Evolutionary conservation across 163 green algal genomes (phyloP), one percentile per base, ranked within the genome.

Genomic region (Scenedesmus sp.): DNA sequence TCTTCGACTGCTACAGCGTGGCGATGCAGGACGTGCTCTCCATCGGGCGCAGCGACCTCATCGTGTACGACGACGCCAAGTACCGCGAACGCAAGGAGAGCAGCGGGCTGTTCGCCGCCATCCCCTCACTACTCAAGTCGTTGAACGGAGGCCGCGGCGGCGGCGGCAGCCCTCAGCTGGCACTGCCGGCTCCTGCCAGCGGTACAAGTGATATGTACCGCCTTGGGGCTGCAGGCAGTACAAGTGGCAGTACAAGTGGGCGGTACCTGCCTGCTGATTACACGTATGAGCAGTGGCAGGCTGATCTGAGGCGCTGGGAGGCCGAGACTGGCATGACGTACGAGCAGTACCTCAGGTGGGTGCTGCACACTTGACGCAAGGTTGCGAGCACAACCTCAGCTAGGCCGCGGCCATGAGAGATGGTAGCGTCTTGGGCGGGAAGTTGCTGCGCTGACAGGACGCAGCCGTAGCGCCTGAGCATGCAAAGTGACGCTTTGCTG

Each of bases 1-100:
- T 97, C 65, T 94, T 97, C 70, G 94, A 94, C 89, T 93, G 78
- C 83, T 96, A 92, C 89, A 94, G 88, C 33, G 72, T 97, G 22
- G 51, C 84, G 18, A 92, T 88, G 33, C 59, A 90, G 1, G 93
- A 95, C 43, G 91, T 96, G n/a, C 68, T 95, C 44, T 91, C 85
- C 33, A 88, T 96, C 43, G 92, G 94, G 0, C 85, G 87, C 37
- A 68, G 89, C 42, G 78, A 90, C 46, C 42, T 95, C 13, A 89
- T 96, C 3, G 90, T 96, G 30, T 89, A 79, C 13, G 88, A 93
- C 42, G 90, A 94, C 35, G 90, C 92, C 35, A 90, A 93, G 49
- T 92, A 91, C 61, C 88, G 86, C 37, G 93, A 94, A 44, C 76
- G 93, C 37, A 94, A 95, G 56, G 93, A 96, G 86, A 94, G 87